These are phyloP conservation scores for Talaromyces rugulosus DNA, from an alignment of 2,329 filamentous ascomycete species.

Conservation along the genomic window DNA sequence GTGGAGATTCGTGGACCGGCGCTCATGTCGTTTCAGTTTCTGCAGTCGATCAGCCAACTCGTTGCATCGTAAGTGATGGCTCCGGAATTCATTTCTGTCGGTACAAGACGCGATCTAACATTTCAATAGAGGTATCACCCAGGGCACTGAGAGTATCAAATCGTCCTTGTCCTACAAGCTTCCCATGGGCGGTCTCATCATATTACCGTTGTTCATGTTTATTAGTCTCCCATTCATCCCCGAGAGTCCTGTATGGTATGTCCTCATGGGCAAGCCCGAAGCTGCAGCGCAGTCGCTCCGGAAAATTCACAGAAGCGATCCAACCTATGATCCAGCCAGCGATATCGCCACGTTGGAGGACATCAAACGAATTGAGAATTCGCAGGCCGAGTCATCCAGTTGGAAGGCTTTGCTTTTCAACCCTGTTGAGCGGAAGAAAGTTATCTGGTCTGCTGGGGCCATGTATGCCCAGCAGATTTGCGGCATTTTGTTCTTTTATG, in stretches of 20 bases:
- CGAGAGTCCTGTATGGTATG: constrained; percentile 6
- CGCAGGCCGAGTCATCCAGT: constrained; percentile 1
- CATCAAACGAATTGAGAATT: not conserved
- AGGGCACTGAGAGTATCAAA: not conserved
- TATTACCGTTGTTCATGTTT: not conserved
- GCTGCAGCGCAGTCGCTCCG: not conserved
- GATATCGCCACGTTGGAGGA: constrained; percentile 2
- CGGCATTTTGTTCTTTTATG: constrained; percentile 6
- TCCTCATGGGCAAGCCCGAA: not conserved
- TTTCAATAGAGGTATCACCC: not conserved
- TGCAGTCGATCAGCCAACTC: not conserved
- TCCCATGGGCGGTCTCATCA: not conserved
- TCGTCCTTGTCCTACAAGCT: not conserved
- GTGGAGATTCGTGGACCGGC: not conserved
- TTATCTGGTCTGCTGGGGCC: not conserved
- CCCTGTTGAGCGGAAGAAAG: constrained; percentile 2
- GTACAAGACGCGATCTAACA: not conserved
- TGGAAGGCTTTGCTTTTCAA: constrained; percentile 4
- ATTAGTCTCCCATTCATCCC: constrained; percentile 2
- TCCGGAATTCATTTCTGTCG: not conserved
- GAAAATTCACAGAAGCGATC: not conserved
- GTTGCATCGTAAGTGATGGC: not conserved
- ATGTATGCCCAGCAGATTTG: constrained; percentile 7
- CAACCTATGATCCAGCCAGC: not conserved
- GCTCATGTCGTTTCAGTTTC: not conserved